phyloP scores from a whole-genome alignment of 768 basidiomycete species.

The Lenzites betulinus region DNA sequence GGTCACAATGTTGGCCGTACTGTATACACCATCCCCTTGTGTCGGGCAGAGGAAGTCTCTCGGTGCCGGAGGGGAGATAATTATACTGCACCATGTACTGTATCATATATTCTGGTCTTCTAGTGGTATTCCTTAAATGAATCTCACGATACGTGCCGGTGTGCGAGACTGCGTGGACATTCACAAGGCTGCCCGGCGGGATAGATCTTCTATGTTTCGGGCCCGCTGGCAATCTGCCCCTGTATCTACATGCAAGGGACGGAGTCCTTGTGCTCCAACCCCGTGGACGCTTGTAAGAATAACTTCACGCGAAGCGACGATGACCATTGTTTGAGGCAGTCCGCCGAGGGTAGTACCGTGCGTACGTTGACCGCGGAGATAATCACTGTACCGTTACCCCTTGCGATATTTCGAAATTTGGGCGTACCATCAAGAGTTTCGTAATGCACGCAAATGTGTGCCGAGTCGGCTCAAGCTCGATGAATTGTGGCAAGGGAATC shows the following conservation, averaged over 20 bases:
- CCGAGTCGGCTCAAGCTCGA: too few relatives aligned
- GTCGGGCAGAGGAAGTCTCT: conserved; percentile 8
- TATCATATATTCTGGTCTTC: conserved; percentile 11
- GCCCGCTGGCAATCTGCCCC: not conserved
- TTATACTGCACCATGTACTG: conserved; percentile 4
- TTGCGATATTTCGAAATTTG: too few relatives aligned
- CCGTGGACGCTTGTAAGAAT: too few relatives aligned
- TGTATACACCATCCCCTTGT: not conserved
- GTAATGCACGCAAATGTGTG: too few relatives aligned
- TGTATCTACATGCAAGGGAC: not conserved
- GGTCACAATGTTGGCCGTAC: conserved; percentile 3
- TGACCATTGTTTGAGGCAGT: too few relatives aligned
- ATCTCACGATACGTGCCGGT: not conserved
- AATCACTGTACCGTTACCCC: too few relatives aligned
- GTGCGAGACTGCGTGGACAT: not conserved
- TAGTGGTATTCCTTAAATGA: not conserved
- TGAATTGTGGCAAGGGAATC: too few relatives aligned
- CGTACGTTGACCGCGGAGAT: too few relatives aligned
- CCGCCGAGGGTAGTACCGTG: too few relatives aligned
- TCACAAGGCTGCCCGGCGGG: not conserved
- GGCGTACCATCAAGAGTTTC: too few relatives aligned
- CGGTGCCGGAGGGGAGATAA: conserved; percentile 10
- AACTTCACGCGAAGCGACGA: too few relatives aligned
- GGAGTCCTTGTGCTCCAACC: not conserved
- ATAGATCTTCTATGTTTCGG: not conserved